Base-by-base conservation (phyloP, 2,329 filamentous ascomycete genomes). In the Aaosphaeria pasadenensis region DNA sequence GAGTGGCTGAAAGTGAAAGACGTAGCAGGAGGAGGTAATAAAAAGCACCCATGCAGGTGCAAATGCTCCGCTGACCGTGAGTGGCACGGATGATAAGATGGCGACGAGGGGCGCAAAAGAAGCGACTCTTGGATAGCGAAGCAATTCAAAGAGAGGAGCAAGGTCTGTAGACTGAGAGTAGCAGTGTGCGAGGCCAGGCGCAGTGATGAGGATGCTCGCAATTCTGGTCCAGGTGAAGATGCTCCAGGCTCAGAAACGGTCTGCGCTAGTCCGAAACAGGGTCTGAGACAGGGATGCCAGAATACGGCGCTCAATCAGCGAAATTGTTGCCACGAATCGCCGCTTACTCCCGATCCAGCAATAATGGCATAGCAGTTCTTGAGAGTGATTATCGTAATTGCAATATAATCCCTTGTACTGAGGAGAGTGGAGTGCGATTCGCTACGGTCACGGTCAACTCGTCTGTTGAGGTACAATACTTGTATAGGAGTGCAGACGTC, bases 51-150 rank as follows among this genome's bases (percentile, higher is more conserved):
- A 36, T 36, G 33, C 33, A 36, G 33, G n/a, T 36, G 33, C 11
- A 47, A 65, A 63, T 66, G 59, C 58, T 67, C 62, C 53, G 46
- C 51, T 42, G 49, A 48, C 38, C 33, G 33, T 9, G 33, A 39
- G 57, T 44, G 58, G 50, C 53, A 54, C 55, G 50, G 54, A 40
- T 7, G 43, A 24, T 24, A 24, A 24, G 17, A 24, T 24, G 17
- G 17, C 17, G 17, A 24, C 17, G 17, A 24, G 17, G 17, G 17
- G 17, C 17, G 17, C 17, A 24, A 24, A 24, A 24, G 17, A 24
- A 24, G 17, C 17, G 17, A 24, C 17, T 24, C 17, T 24, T 24
- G 17, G 17, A 24, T 24, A 24, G 17, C 17, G 17, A 24, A 24
- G 17, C 17, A 24, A n/a, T 9, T n/a, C 33, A 36, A 9, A n/a